phyloP scores from a whole-genome alignment of 306 rosid species.

The Vigna mungo region DNA sequence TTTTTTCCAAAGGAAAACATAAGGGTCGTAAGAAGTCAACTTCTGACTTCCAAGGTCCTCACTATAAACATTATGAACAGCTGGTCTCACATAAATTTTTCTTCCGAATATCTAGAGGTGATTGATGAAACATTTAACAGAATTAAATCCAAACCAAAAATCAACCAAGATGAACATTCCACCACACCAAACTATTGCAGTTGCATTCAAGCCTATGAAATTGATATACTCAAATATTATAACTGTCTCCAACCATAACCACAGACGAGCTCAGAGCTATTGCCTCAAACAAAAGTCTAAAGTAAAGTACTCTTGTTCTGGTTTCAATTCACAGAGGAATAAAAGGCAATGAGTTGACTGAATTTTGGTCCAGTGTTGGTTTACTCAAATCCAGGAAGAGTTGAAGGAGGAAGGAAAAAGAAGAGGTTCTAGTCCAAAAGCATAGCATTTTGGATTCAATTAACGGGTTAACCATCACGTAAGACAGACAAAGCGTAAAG shows the following conservation, averaged over 20 bases:
- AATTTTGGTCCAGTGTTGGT: neutral
- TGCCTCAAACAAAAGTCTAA: neutral
- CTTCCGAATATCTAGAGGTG: neutral
- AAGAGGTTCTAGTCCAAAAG: neutral
- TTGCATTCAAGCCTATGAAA: neutral
- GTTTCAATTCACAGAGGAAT: neutral
- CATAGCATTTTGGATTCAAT: neutral
- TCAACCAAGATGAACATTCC: neutral
- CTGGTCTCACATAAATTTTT: neutral
- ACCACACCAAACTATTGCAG: neutral
- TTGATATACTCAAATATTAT: neutral
- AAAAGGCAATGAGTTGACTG: neutral
- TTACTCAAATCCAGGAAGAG: neutral
- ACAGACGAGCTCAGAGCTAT: neutral
- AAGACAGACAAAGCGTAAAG: neutral
- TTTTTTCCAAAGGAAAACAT: neutral
- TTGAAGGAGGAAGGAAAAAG: neutral
- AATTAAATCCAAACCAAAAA: neutral
- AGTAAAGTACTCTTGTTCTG: neutral
- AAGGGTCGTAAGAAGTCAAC: neutral
- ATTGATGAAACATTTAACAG: neutral
- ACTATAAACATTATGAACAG: neutral
- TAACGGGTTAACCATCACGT: neutral
- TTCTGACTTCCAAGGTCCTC: neutral
- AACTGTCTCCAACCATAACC: neutral